phyloP scores from a whole-genome alignment of 257 asterid genomes.

The Coffea canephora region DNA sequence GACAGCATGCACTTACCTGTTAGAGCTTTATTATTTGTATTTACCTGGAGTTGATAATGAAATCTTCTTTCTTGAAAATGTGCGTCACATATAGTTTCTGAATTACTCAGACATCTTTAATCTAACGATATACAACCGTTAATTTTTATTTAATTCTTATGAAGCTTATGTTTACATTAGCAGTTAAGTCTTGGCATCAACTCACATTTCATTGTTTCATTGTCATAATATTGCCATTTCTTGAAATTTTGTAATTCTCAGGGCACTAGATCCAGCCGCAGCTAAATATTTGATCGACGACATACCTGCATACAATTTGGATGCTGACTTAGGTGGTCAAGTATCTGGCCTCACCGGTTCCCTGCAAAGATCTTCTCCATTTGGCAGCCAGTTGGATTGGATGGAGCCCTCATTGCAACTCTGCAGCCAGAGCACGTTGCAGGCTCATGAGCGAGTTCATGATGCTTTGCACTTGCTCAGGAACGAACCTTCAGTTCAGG shows the following conservation, averaged over 20 bases:
- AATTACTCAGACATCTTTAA: neutral
- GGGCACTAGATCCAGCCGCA: conserved; percentile 40
- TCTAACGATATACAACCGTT: neutral
- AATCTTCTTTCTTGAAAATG: no score
- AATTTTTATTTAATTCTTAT: neutral
- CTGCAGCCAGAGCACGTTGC: conserved; percentile 27
- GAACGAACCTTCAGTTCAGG: conserved; percentile 73
- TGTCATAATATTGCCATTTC: neutral
- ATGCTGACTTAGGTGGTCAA: conserved; percentile 20
- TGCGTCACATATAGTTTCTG: neutral
- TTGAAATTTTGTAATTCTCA: conserved; percentile 21
- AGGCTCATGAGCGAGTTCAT: conserved; percentile 37
- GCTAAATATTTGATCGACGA: conserved; percentile 8
- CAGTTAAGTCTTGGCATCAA: neutral
- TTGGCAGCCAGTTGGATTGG: conserved; percentile 49
- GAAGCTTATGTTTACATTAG: neutral
- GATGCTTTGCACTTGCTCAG: conserved; percentile 59
- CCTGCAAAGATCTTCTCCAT: conserved; percentile 14
- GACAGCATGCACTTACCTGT: neutral
- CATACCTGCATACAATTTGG: conserved; percentile 11
- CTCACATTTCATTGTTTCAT: neutral
- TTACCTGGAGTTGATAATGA: neutral
- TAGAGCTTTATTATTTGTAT: neutral
- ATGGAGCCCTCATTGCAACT: conserved; percentile 46
- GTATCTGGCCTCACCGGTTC: conserved; percentile 21